These are phyloP conservation scores for Colletotrichum eleusines DNA, from an alignment of 2,329 filamentous ascomycete species.

Conservation along the genomic window DNA sequence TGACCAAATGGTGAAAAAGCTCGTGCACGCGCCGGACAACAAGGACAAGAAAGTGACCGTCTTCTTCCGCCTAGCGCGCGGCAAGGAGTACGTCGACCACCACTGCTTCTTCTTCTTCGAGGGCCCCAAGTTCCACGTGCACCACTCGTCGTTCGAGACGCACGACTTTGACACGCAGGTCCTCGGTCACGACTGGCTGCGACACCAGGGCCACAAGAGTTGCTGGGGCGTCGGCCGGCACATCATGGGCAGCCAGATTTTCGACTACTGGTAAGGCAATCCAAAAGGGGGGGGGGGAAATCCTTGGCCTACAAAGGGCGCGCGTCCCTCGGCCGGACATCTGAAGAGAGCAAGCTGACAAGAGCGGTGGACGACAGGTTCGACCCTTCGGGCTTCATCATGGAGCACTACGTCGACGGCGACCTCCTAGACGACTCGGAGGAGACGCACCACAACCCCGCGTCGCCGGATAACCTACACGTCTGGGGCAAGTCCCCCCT, in stretches of 20 bases:
- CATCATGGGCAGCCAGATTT: constrained; percentile 77
- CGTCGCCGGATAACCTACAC: constrained; percentile 57
- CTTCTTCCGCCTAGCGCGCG: constrained; percentile 61
- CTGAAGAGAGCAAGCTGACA: neutral
- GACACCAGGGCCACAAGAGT: constrained; percentile 70
- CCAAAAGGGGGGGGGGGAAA: no score
- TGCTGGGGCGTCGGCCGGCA: constrained; percentile 81
- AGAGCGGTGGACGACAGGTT: constrained; percentile 55
- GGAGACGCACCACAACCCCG: constrained; percentile 57
- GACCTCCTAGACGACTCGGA: constrained; percentile 71
- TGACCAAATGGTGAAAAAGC: constrained; percentile 23
- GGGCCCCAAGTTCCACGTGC: constrained; percentile 65
- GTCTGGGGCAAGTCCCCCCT: constrained; percentile 57
- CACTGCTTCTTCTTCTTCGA: constrained; percentile 65
- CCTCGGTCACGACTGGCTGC: constrained; percentile 77
- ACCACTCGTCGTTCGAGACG: constrained; percentile 78
- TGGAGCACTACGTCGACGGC: constrained; percentile 79
- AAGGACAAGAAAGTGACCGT: constrained; percentile 55
- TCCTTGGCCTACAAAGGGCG: no score
- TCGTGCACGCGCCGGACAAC: constrained; percentile 41
- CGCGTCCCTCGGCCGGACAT: no score
- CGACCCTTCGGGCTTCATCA: constrained; percentile 71
- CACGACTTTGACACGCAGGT: constrained; percentile 79
- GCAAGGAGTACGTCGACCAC: constrained; percentile 61
- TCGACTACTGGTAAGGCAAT: constrained; percentile 53